These are phyloP conservation scores for Pseudognaphalium luteoalbum DNA, from an alignment of 129 eudicot genomes.

Conservation along the genomic window DNA sequence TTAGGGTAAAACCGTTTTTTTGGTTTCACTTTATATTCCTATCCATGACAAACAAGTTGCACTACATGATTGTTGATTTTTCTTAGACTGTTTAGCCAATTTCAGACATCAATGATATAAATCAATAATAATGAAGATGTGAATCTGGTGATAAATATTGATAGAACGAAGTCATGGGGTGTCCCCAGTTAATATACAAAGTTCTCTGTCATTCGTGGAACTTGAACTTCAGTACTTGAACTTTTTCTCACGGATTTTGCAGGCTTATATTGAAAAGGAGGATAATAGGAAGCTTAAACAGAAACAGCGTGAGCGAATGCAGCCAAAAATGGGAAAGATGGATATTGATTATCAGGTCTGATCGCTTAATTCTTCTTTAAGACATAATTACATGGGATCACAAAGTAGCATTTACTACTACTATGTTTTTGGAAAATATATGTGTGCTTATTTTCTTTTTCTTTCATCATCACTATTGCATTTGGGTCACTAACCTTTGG, in stretches of 20 bases:
- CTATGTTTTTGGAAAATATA: neutral
- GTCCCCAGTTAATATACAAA: neutral
- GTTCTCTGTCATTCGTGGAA: neutral
- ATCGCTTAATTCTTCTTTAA: neutral
- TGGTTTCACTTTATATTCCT: neutral
- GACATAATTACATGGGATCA: neutral
- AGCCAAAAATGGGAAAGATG: constrained; percentile 99
- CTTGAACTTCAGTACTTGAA: neutral
- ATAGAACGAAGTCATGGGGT: neutral
- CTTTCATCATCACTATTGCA: neutral
- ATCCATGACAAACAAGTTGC: neutral
- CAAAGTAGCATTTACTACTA: constrained; percentile 16
- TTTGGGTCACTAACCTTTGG: neutral
- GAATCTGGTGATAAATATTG: neutral
- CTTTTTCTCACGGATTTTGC: constrained; percentile 19
- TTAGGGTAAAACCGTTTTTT: neutral
- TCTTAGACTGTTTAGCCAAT: neutral
- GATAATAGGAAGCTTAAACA: constrained; percentile 93
- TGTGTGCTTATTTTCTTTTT: neutral
- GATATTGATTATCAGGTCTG: constrained; percentile 96
- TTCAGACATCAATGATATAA: neutral
- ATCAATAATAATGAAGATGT: neutral
- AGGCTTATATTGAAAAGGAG: constrained; percentile 99
- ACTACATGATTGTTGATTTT: neutral
- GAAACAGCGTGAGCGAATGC: constrained; percentile 98